Base-by-base conservation (phyloP, 768 basidiomycete genomes). In the Bullera alba region DNA sequence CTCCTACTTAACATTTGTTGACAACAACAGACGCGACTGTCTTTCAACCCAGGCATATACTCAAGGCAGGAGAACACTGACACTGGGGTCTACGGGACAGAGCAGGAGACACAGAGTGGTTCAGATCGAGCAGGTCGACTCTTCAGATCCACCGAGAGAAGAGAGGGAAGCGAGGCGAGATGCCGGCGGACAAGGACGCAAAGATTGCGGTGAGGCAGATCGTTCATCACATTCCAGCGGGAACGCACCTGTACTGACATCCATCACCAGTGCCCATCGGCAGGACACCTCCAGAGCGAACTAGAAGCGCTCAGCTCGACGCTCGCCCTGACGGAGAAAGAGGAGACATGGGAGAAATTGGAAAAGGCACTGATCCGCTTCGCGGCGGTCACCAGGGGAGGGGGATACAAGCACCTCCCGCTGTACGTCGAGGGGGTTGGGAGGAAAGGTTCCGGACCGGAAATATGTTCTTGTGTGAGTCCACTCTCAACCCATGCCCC, bases 341-440 rank as follows among this genome's bases (percentile, higher is more conserved):
- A 76, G 49, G 72, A 76, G 51, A 74, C 74, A 5, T 76, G 75
- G 75, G 74, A 75, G 51, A 72, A 71, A 54, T 63, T 75, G 32
- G 75, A 75, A 58, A 61, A 63, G 43, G 74, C 68, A 1, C 53
- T 76, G 34, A 72, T 74, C 42, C 65, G 75, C 7, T 76, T 75
- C 50, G 69, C 74, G 17, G 72, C 66, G 6, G 66, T 74, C 26
- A 72, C 71, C n/a, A 44, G 73, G 26, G 74, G 74, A 15, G 74
- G 75, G 41, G 74, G 61, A 21, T 67, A 70, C 44, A 70, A 69
- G 48, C 65, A 63, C 42, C 35, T 59, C 7, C 55, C 58, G 4
- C 28, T 67, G 35, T 72, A 48, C 42, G 53, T 72, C 16, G 63
- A 65, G 27, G 70, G 63, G 22, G 52, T 72, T 6, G 70, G 70